phyloP scores from a whole-genome alignment of 208 protist genomes.

The Crithidia bombi region DNA sequence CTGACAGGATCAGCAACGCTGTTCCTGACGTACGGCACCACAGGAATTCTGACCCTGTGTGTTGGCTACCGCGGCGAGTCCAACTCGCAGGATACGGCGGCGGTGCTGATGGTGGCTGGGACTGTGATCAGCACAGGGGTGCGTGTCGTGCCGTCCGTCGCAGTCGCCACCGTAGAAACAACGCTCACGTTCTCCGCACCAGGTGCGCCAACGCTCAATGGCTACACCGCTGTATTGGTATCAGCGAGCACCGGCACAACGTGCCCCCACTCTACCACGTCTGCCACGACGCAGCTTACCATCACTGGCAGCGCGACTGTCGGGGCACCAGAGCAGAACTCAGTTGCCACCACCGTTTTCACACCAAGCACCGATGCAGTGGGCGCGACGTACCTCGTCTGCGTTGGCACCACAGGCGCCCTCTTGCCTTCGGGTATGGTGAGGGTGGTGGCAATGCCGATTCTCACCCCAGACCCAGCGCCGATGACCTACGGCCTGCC shows the following conservation, averaged over 20 bases:
- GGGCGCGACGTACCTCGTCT: constrained; percentile 39
- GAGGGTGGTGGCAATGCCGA: constrained; percentile 29
- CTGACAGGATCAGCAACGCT: constrained; percentile 33
- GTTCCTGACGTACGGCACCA: constrained; percentile 21
- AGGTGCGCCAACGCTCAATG: constrained; percentile 37
- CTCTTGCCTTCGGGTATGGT: constrained; percentile 43
- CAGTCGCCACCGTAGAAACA: constrained; percentile 35
- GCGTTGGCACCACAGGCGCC: constrained; percentile 24
- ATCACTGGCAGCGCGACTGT: constrained; percentile 9
- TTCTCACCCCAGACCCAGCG: constrained; percentile 26
- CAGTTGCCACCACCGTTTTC: constrained; percentile 34
- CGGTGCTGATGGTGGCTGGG: constrained; percentile 33
- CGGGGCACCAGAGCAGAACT: neutral
- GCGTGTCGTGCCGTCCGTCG: constrained; percentile 33
- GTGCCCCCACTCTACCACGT: constrained; percentile 21
- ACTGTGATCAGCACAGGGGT: constrained; percentile 17
- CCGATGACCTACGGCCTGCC: constrained; percentile 37
- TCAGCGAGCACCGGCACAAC: neutral
- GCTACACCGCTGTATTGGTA: constrained; percentile 30
- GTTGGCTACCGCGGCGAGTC: constrained; percentile 55
- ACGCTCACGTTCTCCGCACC: constrained; percentile 51
- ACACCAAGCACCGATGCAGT: constrained; percentile 13
- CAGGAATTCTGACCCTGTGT: constrained; percentile 44
- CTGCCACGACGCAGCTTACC: constrained; percentile 14
- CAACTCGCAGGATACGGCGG: constrained; percentile 26